Conservation (phyloP, 306 rosid species). For the Cicer bijugum region DNA sequence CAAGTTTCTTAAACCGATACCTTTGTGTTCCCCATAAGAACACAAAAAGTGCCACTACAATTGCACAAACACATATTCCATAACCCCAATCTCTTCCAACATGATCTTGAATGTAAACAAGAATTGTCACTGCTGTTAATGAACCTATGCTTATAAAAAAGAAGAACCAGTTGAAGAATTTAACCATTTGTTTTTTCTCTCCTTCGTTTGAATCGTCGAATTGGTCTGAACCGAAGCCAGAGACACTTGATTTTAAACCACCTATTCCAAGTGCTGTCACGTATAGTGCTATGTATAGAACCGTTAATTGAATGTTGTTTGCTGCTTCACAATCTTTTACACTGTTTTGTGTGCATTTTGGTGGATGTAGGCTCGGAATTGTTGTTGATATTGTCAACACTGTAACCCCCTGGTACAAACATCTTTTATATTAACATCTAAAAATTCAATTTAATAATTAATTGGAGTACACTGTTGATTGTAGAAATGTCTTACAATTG, state of each 20-base stretch:
- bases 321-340: slow-evolving; percentile 52
- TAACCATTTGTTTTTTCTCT: slow-evolving; percentile 61
- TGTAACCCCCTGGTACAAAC: slow-evolving; percentile 69
- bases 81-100: slow-evolving; percentile 85
- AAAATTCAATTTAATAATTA: background rate
- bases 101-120: slow-evolving; percentile 80
- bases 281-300: slow-evolving; percentile 71
- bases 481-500: slow-evolving; percentile 59
- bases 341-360: slow-evolving; percentile 53
- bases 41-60: slow-evolving; percentile 56
- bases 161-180: slow-evolving; percentile 92
- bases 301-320: slow-evolving; percentile 52
- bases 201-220: slow-evolving; percentile 63
- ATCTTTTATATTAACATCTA: background rate
- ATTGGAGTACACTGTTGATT: background rate
- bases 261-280: slow-evolving; percentile 82
- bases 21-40: slow-evolving; percentile 69
- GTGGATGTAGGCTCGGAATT: slow-evolving; percentile 80
- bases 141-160: slow-evolving; percentile 89
- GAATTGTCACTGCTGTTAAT: slow-evolving; percentile 71
- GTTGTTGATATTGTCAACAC: slow-evolving; percentile 78
- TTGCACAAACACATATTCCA: slow-evolving; percentile 71
- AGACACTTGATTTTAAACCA: slow-evolving; percentile 82
- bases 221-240: slow-evolving; percentile 89
- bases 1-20: slow-evolving; percentile 78